phyloP scores from a whole-genome alignment of 2,329 filamentous ascomycete species.

The Colletotrichum godetiae region DNA sequence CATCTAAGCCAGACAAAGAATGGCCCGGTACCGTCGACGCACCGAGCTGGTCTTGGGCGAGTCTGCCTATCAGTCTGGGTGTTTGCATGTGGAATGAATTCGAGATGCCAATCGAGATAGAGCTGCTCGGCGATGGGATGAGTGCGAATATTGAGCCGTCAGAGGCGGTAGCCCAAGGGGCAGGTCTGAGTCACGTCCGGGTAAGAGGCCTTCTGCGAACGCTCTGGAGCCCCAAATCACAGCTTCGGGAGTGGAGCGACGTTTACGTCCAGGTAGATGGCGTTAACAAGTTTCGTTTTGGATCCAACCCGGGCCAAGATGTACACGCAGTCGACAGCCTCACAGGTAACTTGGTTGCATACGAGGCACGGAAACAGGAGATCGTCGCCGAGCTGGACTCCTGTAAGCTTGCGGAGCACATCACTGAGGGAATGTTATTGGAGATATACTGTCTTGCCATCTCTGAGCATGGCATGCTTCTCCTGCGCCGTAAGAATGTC shows the following conservation, averaged over 20 bases:
- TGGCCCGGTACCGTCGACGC: not conserved
- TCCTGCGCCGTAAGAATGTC: not conserved
- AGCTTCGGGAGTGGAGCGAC: not conserved
- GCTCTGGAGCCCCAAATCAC: not conserved
- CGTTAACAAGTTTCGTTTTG: not conserved
- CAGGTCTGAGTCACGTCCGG: not conserved
- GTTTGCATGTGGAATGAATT: not conserved
- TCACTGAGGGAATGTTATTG: not conserved
- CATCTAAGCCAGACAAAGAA: not conserved
- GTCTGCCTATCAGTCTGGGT: not conserved
- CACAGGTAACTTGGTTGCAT: not conserved
- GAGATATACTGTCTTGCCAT: not conserved
- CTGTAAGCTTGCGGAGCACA: not conserved
- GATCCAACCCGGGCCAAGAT: not conserved
- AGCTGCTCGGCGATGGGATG: not conserved
- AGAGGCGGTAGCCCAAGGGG: not conserved
- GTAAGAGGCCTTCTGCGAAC: not conserved
- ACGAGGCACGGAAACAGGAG: not conserved
- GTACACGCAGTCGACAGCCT: not conserved
- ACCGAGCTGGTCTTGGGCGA: not conserved
- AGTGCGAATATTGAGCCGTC: not conserved
- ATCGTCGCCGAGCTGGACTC: not conserved
- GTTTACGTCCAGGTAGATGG: not conserved
- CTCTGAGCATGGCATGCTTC: not conserved
- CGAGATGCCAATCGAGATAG: not conserved